phyloP scores from a whole-genome alignment of 2,329 filamentous ascomycete genomes.

The Lachnellula hyalina region DNA sequence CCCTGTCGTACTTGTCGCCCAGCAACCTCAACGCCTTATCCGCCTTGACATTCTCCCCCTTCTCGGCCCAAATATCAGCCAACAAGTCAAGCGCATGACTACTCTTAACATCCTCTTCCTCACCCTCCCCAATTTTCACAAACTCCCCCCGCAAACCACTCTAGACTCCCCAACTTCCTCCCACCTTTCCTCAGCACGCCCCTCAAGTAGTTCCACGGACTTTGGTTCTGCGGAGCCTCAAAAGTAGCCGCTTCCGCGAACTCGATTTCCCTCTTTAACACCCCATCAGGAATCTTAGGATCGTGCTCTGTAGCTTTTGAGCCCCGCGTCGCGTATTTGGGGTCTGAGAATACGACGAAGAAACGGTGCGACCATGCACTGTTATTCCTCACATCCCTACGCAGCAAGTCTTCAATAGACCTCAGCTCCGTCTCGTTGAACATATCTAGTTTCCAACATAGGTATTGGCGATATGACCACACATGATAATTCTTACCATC shows the following conservation, averaged over 20 bases:
- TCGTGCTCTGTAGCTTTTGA: slow-evolving; percentile 48
- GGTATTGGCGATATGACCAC: slow-evolving; percentile 85
- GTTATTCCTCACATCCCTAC: slow-evolving; percentile 86
- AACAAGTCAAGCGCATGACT: slow-evolving; percentile 67
- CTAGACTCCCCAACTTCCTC: slow-evolving; percentile 40
- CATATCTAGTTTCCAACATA: slow-evolving; percentile 60
- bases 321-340: slow-evolving; percentile 42
- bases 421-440: slow-evolving; percentile 59
- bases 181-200: slow-evolving; percentile 68
- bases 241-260: slow-evolving; percentile 70
- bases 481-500: slow-evolving; percentile 99
- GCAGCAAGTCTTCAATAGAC: slow-evolving; percentile 67
- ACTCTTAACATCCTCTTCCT: slow-evolving; percentile 49
- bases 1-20: slow-evolving; percentile 82
- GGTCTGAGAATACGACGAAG: slow-evolving; percentile 77
- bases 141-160: slow-evolving; percentile 47
- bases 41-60: slow-evolving; percentile 57
- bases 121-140: slow-evolving; percentile 40
- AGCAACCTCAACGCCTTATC: slow-evolving; percentile 66
- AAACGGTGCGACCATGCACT: slow-evolving; percentile 97
- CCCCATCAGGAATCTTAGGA: slow-evolving; percentile 50
- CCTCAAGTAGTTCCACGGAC: slow-evolving; percentile 85
- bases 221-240: slow-evolving; percentile 87
- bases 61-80: slow-evolving; percentile 57
- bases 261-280: slow-evolving; percentile 69